Evolutionary conservation across 805 yeast species (phyloP), one percentile per base, ranked within the genome.

Genomic region (Starmerella scarabaei): DNA sequence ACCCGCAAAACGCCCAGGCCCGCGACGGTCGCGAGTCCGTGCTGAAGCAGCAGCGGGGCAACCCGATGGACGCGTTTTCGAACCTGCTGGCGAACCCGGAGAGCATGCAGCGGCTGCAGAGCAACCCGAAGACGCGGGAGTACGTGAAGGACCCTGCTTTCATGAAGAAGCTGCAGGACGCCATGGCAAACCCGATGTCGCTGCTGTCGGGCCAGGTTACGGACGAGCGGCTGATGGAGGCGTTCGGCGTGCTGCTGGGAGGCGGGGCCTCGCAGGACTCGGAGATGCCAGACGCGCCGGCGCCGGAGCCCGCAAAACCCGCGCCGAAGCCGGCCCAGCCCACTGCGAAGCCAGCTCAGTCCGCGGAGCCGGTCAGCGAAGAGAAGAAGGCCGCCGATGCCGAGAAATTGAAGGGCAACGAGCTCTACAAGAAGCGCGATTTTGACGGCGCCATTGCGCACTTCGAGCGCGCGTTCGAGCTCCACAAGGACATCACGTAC

Each of bases 401-500:
- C 14, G 76, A 71, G 45, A 91, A 91, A 60, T 80, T 80, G 4
- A 73, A 77, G 60, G 99, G 96, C 49, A 91, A 91, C 64, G 67
- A 71, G 36, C 66, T 81, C 35, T 91, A 91, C 71, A 91, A 91
- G 63, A 67, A 77, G 50, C 80, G 80, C 59, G 69, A 85, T 55
- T 91, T 91, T 51, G 95, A 84, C 56, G 94, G 80, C 55, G 98
- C 99, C 33, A 88, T 91, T 58, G 83, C 65, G 42, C 67, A 74
- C 47, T 91, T 91, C 65, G 68, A 81, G 57, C 71, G 76, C 57
- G 99, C 99, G 2, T 91, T 84, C 80, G 80, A 77, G 26, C 59
- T 75, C 17, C 63, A 68, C 63, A 71, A 76, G 56, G 97, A 91
- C 58, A 83, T 88, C 55, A 88, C 97, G 1, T 91, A 80, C 59